Evolutionary conservation across 768 basidiomycete species (phyloP).

Genomic region (Tephrocybe sp.): DNA sequence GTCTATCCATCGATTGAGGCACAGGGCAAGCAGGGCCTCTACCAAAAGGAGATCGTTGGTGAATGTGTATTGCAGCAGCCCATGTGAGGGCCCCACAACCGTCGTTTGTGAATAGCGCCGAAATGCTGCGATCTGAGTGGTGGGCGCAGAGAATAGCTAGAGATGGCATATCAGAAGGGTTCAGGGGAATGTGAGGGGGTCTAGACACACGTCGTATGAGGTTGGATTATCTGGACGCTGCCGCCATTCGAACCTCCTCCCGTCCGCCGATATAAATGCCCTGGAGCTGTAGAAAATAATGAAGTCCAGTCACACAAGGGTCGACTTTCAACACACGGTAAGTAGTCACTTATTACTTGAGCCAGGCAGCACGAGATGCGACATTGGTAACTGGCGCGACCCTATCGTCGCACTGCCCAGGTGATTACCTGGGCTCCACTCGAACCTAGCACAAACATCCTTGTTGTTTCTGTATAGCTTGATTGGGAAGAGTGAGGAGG

Average conservation of each 20-base stretch:
- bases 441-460: constrained; percentile 47
- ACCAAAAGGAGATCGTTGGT: constrained; percentile 58
- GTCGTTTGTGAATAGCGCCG: constrained; percentile 52
- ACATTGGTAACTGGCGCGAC: constrained; percentile 57
- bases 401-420: constrained; percentile 58
- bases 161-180: neutral
- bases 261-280: constrained; percentile 56
- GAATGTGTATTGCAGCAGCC: constrained; percentile 64
- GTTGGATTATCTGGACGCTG: constrained; percentile 43
- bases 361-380: constrained; percentile 57
- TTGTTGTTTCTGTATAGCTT: constrained; percentile 49
- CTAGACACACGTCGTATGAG: constrained; percentile 61
- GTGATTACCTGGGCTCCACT: constrained; percentile 55
- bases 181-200: constrained; percentile 3
- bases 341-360: constrained; percentile 46
- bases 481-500: constrained; percentile 13
- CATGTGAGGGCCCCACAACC: constrained; percentile 64
- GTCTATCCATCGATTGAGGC: constrained; percentile 77
- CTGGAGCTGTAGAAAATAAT: constrained; percentile 46
- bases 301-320: constrained; percentile 18
- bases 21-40: constrained; percentile 64
- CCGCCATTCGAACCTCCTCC: constrained; percentile 67
- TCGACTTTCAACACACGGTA: constrained; percentile 14
- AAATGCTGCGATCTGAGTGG: constrained; percentile 57
- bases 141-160: constrained; percentile 50